These are phyloP conservation scores for Acrodontium crateriforme DNA, from an alignment of 2,329 filamentous ascomycete species.

Conservation along the genomic window DNA sequence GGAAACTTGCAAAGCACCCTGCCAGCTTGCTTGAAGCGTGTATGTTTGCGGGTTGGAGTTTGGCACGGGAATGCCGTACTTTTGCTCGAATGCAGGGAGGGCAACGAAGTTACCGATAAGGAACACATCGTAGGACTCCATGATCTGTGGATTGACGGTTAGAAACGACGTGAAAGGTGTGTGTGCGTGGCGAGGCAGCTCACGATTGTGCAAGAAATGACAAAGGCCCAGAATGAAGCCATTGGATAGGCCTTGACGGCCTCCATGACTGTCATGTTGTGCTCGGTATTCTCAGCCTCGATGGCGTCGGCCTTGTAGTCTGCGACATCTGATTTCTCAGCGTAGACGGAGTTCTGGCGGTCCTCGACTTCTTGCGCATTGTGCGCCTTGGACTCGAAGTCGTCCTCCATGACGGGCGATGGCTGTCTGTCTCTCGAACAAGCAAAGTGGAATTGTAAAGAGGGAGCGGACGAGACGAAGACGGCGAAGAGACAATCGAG, in stretches of 20 bases:
- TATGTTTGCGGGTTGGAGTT: conserved; percentile 6
- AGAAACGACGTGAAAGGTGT: conserved; percentile 46
- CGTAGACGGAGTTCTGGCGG: conserved; percentile 5
- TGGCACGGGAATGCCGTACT: conserved; percentile 32
- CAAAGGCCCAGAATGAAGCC: conserved; percentile 41
- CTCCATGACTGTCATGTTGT: conserved; percentile 35
- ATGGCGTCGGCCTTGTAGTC: conserved; percentile 41
- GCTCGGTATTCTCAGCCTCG: conserved; percentile 42
- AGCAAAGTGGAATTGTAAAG: no score
- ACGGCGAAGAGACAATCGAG: no score
- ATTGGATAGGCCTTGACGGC: conserved; percentile 40
- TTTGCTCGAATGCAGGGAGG: conserved; percentile 30
- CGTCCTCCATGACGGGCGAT: conserved; percentile 2
- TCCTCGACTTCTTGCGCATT: conserved; percentile 1
- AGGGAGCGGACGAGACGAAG: no score
- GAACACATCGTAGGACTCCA: conserved; percentile 52
- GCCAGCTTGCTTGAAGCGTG: conserved; percentile 41
- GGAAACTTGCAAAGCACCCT: conserved; percentile 41
- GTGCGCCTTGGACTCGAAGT: conserved; percentile 2
- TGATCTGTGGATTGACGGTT: conserved; percentile 44
- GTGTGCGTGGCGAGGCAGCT: conserved; percentile 14
- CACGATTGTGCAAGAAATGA: conserved; percentile 44
- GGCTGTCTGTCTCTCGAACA: no score
- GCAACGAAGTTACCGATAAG: conserved; percentile 47
- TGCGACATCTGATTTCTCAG: conserved; percentile 14